A percentile compares a stretch with the other conserved stretches of the same genome.
Evolutionary conservation across 2,329 filamentous ascomycete species (phyloP).

Genomic region (Apiospora kogelbergensis): DNA sequence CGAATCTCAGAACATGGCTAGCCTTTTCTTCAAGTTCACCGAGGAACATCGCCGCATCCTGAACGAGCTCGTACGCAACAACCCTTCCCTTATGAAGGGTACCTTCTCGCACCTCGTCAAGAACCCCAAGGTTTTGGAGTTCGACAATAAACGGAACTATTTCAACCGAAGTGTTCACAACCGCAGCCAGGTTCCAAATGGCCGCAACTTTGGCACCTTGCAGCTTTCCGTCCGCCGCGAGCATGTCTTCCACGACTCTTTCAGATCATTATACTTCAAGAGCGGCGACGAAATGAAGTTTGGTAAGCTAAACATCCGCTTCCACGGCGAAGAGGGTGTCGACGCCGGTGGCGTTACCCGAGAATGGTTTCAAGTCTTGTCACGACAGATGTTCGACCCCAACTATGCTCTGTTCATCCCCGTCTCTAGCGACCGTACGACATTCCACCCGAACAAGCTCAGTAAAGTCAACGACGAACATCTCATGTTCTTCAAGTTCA

Average conservation of each 20-base stretch:
- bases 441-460: conserved; percentile 95
- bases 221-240: conserved; percentile 90
- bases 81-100: conserved; percentile 97
- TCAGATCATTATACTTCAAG: conserved; percentile 98
- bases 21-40: conserved; percentile 94
- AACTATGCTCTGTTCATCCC: conserved; percentile 97
- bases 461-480: conserved; percentile 95
- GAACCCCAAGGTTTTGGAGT: conserved; percentile 98
- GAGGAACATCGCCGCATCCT: conserved; percentile 97
- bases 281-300: conserved; percentile 97
- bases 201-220: conserved; percentile 67
- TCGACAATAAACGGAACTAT: conserved; percentile 99
- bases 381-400: conserved; percentile 97
- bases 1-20: conserved; percentile 81
- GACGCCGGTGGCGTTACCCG: conserved; percentile 96
- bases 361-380: conserved; percentile 98
- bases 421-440: conserved; percentile 94
- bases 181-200: conserved; percentile 63
- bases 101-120: conserved; percentile 95
- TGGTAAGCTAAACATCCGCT: conserved; percentile 95
- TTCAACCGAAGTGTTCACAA: conserved; percentile 92
- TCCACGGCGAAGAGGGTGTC: conserved; percentile 95
- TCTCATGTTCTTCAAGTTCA: conserved; percentile 98
- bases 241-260: conserved; percentile 96
- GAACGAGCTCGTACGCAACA: conserved; percentile 95